Evolutionary conservation across 225 moss, liverwort and hornwort species (phyloP), one percentile per base, ranked within the genome.

Genomic region (Takakia lepidozioides): DNA sequence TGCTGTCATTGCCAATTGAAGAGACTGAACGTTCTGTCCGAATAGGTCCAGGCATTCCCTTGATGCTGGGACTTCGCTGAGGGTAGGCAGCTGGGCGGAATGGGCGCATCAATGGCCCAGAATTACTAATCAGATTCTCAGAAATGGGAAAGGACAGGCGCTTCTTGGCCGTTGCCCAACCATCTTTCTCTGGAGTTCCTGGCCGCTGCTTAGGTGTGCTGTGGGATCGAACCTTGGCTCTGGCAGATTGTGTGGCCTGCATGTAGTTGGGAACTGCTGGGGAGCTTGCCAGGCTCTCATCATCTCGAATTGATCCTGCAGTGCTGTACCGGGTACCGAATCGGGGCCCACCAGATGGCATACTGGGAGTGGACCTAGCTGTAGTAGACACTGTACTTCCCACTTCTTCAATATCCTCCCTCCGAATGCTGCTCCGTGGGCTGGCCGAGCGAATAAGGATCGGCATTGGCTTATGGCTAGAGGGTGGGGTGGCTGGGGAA

Each of bases 171-270:
- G 89, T 74, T 2, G 52, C 69, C 64, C 71, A 64, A 24, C n/a
- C 32, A 8, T 88, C 90, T 36, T 87, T 95, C 52, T 95, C 95
- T 0, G 90, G 95, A 2, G 87, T 95, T 34, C 86, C 84, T 1
- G 95, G 90, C 16, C 95, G 74, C 68, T 77, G 84, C 73, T 90
- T 95, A 56, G 95, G 95, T 10, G 82, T 95, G 60, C 90, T 90
- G 62, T 95, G 90, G 46, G 95, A 90, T 2, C 95, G 82, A 19
- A 87, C 90, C 54, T 95, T 95, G 1, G 86, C 86, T 49, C 82
- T 79, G 2, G 95, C 95, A 30, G 95, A 95, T 52, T 95, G 87
- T 8, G 95, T 95, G 52, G 81, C 81, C 58, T 90, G 90, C 95
- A 95, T 95, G 80, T 95, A 95, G 59, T 85, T 95, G 2, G 95